Conservation (phyloP, 148 eudicot species). For the Limonium bicolor region DNA sequence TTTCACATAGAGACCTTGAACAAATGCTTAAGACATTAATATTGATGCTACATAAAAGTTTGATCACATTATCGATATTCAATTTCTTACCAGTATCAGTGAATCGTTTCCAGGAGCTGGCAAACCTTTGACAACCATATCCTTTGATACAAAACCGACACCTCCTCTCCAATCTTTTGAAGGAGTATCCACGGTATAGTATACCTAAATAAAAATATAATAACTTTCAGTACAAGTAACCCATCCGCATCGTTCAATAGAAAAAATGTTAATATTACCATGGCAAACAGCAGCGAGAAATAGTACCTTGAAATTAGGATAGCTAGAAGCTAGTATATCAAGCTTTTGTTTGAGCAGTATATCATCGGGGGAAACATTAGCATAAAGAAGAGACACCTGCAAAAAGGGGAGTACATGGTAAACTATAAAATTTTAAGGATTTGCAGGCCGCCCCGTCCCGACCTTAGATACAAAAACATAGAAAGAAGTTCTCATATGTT, state of each 20-base stretch:
- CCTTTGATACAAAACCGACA: constrained; percentile 72
- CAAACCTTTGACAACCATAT: constrained; percentile 80
- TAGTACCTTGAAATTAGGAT: constrained; percentile 86
- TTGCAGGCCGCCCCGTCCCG: too few relatives aligned
- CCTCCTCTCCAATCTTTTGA: constrained; percentile 85
- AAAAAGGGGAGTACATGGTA: background rate
- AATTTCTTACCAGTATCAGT: constrained; percentile 71
- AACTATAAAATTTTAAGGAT: too few relatives aligned
- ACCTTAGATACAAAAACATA: too few relatives aligned
- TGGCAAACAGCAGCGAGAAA: background rate
- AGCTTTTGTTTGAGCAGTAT: constrained; percentile 90
- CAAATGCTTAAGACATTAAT: too few relatives aligned
- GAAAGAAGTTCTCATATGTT: too few relatives aligned
- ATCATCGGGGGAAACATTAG: constrained; percentile 93
- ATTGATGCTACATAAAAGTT: too few relatives aligned
- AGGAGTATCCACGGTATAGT: constrained; percentile 88
- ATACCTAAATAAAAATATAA: constrained; percentile 55
- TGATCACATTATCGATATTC: too few relatives aligned
- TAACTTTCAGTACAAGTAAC: too few relatives aligned
- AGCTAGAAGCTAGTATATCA: constrained; percentile 61
- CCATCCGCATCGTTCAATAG: too few relatives aligned
- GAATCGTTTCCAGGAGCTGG: constrained; percentile 81
- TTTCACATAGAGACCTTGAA: too few relatives aligned
- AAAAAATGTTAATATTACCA: constrained; percentile 4
- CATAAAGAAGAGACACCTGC: constrained; percentile 82